Evolutionary conservation across 148 eudicot species (phyloP).

Genomic region (Vaccinium myrtillus): DNA sequence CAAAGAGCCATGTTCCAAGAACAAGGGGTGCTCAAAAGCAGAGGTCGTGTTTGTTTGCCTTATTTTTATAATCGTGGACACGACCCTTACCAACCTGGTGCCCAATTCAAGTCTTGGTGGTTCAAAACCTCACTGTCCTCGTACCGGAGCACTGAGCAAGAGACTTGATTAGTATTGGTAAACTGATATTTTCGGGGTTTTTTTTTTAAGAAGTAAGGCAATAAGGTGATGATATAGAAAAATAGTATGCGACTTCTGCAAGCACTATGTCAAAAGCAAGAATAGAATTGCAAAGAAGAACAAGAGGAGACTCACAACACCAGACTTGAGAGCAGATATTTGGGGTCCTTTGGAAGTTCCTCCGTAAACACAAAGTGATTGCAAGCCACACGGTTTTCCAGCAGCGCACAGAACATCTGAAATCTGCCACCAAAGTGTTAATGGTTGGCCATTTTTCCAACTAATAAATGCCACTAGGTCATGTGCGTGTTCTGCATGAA

Average conservation of each 20-base stretch:
- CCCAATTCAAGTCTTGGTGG: neutral
- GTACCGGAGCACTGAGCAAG: neutral
- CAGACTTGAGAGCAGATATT: constrained; percentile 71
- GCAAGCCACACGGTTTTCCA: constrained; percentile 75
- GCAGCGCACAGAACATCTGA: constrained; percentile 82
- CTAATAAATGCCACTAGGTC: neutral
- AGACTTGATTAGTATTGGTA: neutral
- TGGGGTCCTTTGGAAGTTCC: constrained; percentile 96
- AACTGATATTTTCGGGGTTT: neutral
- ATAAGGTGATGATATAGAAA: neutral
- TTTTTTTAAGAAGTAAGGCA: neutral
- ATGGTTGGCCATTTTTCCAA: neutral
- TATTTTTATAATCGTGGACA: neutral
- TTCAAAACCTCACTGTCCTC: neutral
- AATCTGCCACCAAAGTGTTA: constrained; percentile 51
- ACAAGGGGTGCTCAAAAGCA: neutral
- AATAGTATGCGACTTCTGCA: neutral
- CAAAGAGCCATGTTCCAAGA: neutral
- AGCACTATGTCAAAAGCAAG: neutral
- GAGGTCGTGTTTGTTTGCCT: neutral
- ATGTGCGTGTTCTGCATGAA: neutral
- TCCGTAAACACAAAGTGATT: constrained; percentile 79
- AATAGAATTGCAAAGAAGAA: neutral
- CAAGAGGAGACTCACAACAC: constrained; percentile 62
- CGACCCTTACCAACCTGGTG: neutral